A percentile compares a stretch with the other conserved stretches of the same genome.
Conservation (phyloP, 2,329 filamentous ascomycete species). For the Microsporum ferrugineum region DNA sequence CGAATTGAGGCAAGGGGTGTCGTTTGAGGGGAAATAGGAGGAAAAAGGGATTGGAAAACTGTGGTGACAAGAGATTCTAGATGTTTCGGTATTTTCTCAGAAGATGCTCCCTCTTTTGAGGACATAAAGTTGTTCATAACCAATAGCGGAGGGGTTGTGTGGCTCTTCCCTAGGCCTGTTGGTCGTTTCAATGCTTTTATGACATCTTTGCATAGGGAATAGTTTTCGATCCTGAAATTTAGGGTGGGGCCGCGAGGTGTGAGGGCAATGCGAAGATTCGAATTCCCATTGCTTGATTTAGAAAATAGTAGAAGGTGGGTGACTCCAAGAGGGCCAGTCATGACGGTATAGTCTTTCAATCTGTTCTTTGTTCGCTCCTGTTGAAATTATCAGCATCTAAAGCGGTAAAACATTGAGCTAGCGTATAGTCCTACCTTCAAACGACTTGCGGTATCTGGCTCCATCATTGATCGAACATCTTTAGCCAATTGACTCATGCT, state of each 20-base stretch:
- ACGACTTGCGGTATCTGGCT: slow-evolving; percentile 80
- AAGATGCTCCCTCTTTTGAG: slow-evolving; percentile 42
- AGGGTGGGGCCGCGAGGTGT: slow-evolving; percentile 85
- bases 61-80: slow-evolving; percentile 87
- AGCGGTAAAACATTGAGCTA: neutral
- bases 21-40: slow-evolving; percentile 82
- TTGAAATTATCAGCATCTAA: neutral
- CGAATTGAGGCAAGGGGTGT: slow-evolving; percentile 88
- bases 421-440: slow-evolving; percentile 48
- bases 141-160: slow-evolving; percentile 70
- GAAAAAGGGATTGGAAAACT: slow-evolving; percentile 91
- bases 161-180: slow-evolving; percentile 72
- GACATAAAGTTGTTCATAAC: slow-evolving; percentile 97
- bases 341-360: slow-evolving; percentile 82
- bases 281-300: slow-evolving; percentile 77
- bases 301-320: slow-evolving; percentile 90
- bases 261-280: slow-evolving; percentile 76
- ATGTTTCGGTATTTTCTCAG: slow-evolving; percentile 71
- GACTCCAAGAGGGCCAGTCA: slow-evolving; percentile 89
- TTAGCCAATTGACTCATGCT: slow-evolving; percentile 84
- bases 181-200: slow-evolving; percentile 73
- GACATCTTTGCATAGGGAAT: slow-evolving; percentile 87
- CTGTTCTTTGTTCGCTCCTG: slow-evolving; percentile 75
- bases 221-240: slow-evolving; percentile 88
- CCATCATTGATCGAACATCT: slow-evolving; percentile 89